A percentile compares a stretch with the other conserved stretches of the same genome.
Conservation (phyloP, 2,329 filamentous ascomycete species). For the Clonostachys byssicola region DNA sequence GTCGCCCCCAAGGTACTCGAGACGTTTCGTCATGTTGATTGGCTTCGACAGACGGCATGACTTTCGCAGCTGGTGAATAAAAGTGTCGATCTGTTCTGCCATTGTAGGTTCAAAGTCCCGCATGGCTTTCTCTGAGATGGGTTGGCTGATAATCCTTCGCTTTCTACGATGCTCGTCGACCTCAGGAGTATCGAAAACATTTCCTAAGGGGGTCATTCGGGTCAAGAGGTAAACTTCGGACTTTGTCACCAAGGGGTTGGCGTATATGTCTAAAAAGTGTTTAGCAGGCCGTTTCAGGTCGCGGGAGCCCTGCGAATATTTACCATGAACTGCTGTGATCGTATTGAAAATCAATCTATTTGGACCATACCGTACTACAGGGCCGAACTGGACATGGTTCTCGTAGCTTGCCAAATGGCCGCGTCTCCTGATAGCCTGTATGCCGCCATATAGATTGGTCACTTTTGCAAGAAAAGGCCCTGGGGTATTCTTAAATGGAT, state of each 20-base stretch:
- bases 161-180: constrained; percentile 1
- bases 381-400: constrained; percentile 25
- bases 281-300: too few relatives aligned
- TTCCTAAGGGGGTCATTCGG: constrained; percentile 4
- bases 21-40: too few relatives aligned
- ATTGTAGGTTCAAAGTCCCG: constrained; percentile 6
- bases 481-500: constrained; percentile 62
- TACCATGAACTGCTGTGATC: constrained; percentile 52
- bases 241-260: neutral
- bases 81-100: constrained; percentile 4
- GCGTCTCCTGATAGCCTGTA: constrained; percentile 70
- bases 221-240: neutral
- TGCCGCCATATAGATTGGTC: constrained; percentile 62
- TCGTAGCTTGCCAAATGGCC: constrained; percentile 57
- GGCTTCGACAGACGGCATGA: neutral
- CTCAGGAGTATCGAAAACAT: constrained; percentile 13
- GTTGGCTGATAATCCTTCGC: constrained; percentile 3
- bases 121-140: constrained; percentile 4
- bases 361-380: constrained; percentile 70
- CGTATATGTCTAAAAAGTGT: constrained; percentile 9
- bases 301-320: too few relatives aligned
- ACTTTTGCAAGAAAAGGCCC: constrained; percentile 60
- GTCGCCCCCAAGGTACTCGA: neutral
- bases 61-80: constrained; percentile 1
- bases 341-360: constrained; percentile 77